phyloP scores from a whole-genome alignment of 2,329 filamentous ascomycete genomes.

The Periconia digitata region DNA sequence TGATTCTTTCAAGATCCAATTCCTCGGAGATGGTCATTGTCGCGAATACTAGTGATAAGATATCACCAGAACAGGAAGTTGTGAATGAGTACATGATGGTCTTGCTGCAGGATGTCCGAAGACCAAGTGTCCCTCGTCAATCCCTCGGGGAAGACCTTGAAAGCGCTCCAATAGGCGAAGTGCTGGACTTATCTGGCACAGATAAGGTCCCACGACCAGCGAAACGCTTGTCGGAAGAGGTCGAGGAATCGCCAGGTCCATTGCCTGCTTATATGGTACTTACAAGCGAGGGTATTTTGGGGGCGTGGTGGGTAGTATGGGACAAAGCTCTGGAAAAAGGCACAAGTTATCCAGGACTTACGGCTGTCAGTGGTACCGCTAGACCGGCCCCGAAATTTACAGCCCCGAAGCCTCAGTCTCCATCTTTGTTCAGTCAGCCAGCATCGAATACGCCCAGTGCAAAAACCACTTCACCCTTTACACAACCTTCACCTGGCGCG shows the following conservation, averaged over 20 bases:
- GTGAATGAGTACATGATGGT: conserved; percentile 73
- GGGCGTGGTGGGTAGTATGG: conserved; percentile 90
- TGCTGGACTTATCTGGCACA: conserved; percentile 79
- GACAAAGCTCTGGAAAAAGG: conserved; percentile 78
- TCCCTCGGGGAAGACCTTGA: conserved; percentile 55
- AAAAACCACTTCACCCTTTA: conserved; percentile 11
- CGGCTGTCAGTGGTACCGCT: conserved; percentile 41
- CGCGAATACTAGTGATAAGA: conserved; percentile 68
- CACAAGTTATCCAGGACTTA: conserved; percentile 71
- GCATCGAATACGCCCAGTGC: conserved; percentile 12
- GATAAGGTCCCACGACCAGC: conserved; percentile 80
- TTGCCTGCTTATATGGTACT: conserved; percentile 82
- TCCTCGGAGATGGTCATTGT: conserved; percentile 78
- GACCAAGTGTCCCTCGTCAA: conserved; percentile 63
- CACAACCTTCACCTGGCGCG: conserved; percentile 27
- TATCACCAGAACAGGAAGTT: conserved; percentile 64
- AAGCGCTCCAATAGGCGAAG: conserved; percentile 76
- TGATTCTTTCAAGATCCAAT: conserved; percentile 81
- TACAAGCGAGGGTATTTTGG: conserved; percentile 84
- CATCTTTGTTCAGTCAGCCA: conserved; percentile 17
- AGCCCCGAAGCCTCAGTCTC: conserved; percentile 2
- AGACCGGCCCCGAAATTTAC: conserved; percentile 28
- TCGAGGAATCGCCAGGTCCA: conserved; percentile 76
- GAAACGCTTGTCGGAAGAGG: conserved; percentile 72
- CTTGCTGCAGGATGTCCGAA: conserved; percentile 71